Percentiles rank a stretch among this genome's conserved stretches.
phyloP scores from a whole-genome alignment of 2,329 filamentous ascomycete genomes.

The Nigrograna mackinnonii region DNA sequence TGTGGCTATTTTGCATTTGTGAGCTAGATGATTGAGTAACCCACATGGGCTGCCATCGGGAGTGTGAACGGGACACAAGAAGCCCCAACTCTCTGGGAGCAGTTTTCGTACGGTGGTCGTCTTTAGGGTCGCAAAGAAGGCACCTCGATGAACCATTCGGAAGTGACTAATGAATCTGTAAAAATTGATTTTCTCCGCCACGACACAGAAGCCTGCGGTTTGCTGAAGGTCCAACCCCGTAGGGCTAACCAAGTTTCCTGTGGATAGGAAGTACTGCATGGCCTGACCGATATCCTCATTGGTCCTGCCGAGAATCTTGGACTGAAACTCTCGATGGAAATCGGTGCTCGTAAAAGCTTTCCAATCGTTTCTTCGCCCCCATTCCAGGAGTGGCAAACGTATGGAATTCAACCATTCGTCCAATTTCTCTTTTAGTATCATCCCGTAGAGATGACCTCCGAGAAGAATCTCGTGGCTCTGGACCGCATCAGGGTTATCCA shows the following conservation, averaged over 20 bases:
- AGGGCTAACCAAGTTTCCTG: conserved; percentile 88
- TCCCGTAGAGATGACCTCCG: conserved; percentile 90
- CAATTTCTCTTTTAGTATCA: conserved; percentile 92
- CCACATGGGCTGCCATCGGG: conserved; percentile 96
- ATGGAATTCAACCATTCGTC: conserved; percentile 85
- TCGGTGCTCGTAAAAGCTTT: conserved; percentile 72
- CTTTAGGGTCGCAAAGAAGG: conserved; percentile 97
- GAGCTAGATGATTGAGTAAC: conserved; percentile 89
- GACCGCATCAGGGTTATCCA: conserved; percentile 95
- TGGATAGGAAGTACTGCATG: conserved; percentile 94
- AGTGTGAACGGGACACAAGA: conserved; percentile 95
- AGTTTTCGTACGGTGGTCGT: conserved; percentile 96
- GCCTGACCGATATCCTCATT: conserved; percentile 88
- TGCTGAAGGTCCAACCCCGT: conserved; percentile 95
- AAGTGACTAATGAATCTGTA: conserved; percentile 98
- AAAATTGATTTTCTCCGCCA: conserved; percentile 99
- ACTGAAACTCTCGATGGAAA: conserved; percentile 77
- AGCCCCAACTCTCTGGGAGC: conserved; percentile 96
- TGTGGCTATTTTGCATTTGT: conserved; percentile 91
- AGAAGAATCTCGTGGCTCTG: conserved; percentile 95
- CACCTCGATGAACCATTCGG: conserved; percentile 98
- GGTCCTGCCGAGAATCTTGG: conserved; percentile 75
- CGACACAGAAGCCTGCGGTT: conserved; percentile 90
- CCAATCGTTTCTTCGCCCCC: conserved; percentile 55
- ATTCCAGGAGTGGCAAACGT: conserved; percentile 56